Base-by-base conservation (phyloP, 257 asterid genomes). In the Forsythia suspensa region DNA sequence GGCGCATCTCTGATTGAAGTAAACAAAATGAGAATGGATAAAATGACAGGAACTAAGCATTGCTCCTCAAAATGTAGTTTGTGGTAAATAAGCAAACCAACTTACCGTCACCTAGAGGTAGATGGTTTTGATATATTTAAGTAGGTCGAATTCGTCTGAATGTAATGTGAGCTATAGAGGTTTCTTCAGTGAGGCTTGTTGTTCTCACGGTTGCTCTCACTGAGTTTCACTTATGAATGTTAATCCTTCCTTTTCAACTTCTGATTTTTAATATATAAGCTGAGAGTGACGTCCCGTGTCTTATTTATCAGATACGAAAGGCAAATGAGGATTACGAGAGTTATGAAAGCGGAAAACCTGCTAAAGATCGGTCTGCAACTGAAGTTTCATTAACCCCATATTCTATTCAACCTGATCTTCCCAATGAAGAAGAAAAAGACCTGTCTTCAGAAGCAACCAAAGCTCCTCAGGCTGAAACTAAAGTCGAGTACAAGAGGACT, bases 251-350 rank as follows among this genome's bases (percentile, higher is more conserved):
- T 40, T 41, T 24, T 21, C 16, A 16, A n/a, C 69, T 75, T 39
- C 6, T 39, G 11, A 57, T 57, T 42, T 77, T 44, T 59, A 40
- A 39, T 52, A 18, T 51, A 74, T 72, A 38, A 51, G 39, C 36
- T 68, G 48, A 16, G 42, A 43, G 55, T 69, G 40, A 57, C 61
- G 37, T 52, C 83, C 34, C 70, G 37, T 72, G 20, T 70, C 44
- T 40, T 57, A 2, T 77, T 73, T 44, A 76, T 80, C 91, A 94
- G 97, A 87, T 92, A 79, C 80, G 72, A 73, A 94, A 83, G 83
- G 82, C 93, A 29, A 89, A 79, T 59, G 97, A 91, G 8, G 98
- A 92, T 76, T 89, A 84, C 4, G 97, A 91, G 48, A 79, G 15
- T 39, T 80, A 37, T 78, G 96, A 81, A 68, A 80, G 71, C 34